Evolutionary conservation across 192 early-diverging fungal species (phyloP).

Genomic region (Umbelopsis ramanniana): DNA sequence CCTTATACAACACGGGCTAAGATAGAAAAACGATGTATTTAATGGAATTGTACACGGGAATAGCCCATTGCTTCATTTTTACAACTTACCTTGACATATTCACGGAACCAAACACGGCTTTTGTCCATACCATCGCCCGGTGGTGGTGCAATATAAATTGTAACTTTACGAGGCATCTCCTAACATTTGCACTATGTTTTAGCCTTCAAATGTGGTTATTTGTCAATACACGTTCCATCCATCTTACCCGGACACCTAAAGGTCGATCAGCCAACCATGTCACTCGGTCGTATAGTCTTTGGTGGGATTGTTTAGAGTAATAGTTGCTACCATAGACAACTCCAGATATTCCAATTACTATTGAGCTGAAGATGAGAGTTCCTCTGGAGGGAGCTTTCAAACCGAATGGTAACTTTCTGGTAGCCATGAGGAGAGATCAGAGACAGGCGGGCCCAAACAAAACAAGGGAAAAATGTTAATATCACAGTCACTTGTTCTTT

Average conservation of each 20-base stretch:
- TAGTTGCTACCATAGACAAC: conserved; percentile 37
- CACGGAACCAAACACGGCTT: conserved; percentile 47
- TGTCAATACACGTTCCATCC: background rate
- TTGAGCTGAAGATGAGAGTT: conserved; percentile 40
- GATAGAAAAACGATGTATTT: background rate
- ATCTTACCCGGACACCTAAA: conserved; percentile 42
- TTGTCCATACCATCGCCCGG: conserved; percentile 52
- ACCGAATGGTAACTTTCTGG: conserved; percentile 34
- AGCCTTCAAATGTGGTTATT: no score
- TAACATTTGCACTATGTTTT: background rate
- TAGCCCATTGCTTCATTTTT: no score
- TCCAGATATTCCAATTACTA: conserved; percentile 37
- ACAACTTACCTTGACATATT: conserved; percentile 48
- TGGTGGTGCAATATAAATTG: conserved; percentile 46
- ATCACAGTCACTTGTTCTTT: conserved; percentile 11
- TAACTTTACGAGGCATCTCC: conserved; percentile 48
- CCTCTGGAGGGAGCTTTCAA: conserved; percentile 41
- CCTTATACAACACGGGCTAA: conserved; percentile 47
- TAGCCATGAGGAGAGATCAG: background rate
- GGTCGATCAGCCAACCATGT: conserved; percentile 43
- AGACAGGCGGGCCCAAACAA: background rate
- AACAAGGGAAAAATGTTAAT: background rate
- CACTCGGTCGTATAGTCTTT: conserved; percentile 32
- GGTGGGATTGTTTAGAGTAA: conserved; percentile 34
- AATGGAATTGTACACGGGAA: no score